These are phyloP conservation scores for Jasminum sambac DNA, from an alignment of 257 asterid species.

Conservation along the genomic window DNA sequence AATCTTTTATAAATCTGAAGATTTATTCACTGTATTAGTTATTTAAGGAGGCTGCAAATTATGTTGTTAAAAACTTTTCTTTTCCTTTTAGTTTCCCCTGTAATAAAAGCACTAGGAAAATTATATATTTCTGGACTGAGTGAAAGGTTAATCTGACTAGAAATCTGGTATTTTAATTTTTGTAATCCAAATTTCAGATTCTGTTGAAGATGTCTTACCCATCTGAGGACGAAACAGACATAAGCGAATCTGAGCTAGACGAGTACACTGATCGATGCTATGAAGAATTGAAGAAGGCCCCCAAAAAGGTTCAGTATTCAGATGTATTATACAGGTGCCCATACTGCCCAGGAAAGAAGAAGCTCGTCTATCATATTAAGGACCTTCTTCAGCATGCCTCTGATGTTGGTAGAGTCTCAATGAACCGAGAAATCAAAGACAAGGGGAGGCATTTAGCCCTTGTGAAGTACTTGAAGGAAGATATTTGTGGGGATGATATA, in stretches of 20 bases:
- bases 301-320: slow-evolving; percentile 32
- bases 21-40: not conserved
- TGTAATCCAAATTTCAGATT: slow-evolving; percentile 20
- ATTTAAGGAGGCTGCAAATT: not conserved
- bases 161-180: slow-evolving; percentile 2
- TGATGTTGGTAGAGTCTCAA: slow-evolving; percentile 47
- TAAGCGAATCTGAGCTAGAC: slow-evolving; percentile 62
- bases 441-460: slow-evolving; percentile 55
- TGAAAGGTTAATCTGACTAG: not conserved
- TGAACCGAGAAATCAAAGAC: slow-evolving; percentile 42
- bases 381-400: slow-evolving; percentile 59
- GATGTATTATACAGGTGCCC: slow-evolving; percentile 48
- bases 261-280: slow-evolving; percentile 54
- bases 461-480: slow-evolving; percentile 39
- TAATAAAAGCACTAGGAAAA: not conserved
- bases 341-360: slow-evolving; percentile 64
- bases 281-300: slow-evolving; percentile 38
- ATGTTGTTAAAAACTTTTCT: not conserved
- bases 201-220: slow-evolving; percentile 45
- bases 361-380: slow-evolving; percentile 39
- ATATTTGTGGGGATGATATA: slow-evolving; percentile 36
- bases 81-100: not conserved
- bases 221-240: slow-evolving; percentile 62
- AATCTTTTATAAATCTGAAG: not conserved
- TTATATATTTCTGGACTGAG: not conserved